phyloP scores from a whole-genome alignment of 2,329 filamentous ascomycete genomes.

The Didymella segeticola region DNA sequence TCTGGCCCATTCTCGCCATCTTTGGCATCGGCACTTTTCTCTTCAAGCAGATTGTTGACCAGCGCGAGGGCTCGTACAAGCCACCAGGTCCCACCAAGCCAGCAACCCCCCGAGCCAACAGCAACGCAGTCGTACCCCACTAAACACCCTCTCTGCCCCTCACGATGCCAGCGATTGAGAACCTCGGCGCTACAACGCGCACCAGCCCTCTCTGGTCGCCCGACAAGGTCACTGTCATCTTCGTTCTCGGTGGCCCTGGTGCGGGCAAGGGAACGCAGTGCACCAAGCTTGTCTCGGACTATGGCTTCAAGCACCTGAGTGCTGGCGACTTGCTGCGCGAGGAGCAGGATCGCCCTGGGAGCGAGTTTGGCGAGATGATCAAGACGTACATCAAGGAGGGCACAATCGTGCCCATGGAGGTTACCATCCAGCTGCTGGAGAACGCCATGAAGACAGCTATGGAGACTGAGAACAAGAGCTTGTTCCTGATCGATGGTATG shows the following conservation, averaged over 20 bases:
- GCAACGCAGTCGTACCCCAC: constrained; percentile 28
- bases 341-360: constrained; percentile 86
- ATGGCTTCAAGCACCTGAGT: constrained; percentile 90
- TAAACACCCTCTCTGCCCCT: constrained; percentile 25
- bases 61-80: constrained; percentile 49
- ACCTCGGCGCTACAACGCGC: constrained; percentile 54
- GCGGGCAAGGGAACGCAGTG: constrained; percentile 98
- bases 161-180: constrained; percentile 50
- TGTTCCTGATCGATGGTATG: constrained; percentile 74
- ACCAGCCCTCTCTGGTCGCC: constrained; percentile 74
- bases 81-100: constrained; percentile 34
- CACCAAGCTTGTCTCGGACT: constrained; percentile 82
- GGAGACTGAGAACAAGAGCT: constrained; percentile 59
- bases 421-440: constrained; percentile 90
- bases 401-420: constrained; percentile 97
- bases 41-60: constrained; percentile 57
- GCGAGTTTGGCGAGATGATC: constrained; percentile 92
- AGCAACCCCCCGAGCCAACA: constrained; percentile 20
- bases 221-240: constrained; percentile 85
- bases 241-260: constrained; percentile 94
- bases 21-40: constrained; percentile 54
- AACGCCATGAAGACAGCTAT: constrained; percentile 85
- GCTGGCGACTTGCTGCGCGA: constrained; percentile 93
- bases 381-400: constrained; percentile 92
- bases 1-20: constrained; percentile 56